Evolutionary conservation across 2,329 filamentous ascomycete species (phyloP).

Genomic region (Colletotrichum sp.): DNA sequence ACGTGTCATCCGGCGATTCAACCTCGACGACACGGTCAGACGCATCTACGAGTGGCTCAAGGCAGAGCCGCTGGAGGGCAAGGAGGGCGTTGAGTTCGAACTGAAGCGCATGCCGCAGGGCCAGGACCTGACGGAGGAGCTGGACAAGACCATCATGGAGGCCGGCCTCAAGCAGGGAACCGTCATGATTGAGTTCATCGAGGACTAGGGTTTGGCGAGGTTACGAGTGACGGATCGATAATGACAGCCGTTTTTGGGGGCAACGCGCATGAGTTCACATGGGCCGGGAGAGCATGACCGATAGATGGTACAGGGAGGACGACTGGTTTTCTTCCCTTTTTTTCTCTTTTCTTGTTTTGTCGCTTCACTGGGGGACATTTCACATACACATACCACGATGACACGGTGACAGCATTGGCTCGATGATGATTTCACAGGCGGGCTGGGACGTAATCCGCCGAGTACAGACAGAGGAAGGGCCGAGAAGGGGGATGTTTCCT

Average conservation of each 20-base stretch:
- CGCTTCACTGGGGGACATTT: background rate
- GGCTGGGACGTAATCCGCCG: background rate
- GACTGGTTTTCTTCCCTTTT: background rate
- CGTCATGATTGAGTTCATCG: slow-evolving; percentile 91
- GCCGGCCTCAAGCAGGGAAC: slow-evolving; percentile 90
- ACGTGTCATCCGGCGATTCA: slow-evolving; percentile 87
- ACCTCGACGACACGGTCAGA: slow-evolving; percentile 74
- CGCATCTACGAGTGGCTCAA: slow-evolving; percentile 98
- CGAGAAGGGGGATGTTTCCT: background rate
- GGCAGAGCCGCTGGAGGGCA: slow-evolving; percentile 81
- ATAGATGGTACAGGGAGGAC: background rate
- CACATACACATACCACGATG: slow-evolving; percentile 3
- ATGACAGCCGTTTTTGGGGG: background rate
- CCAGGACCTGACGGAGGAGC: slow-evolving; percentile 78
- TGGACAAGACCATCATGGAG: slow-evolving; percentile 78
- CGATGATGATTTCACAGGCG: background rate
- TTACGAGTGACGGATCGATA: background rate
- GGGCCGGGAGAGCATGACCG: background rate
- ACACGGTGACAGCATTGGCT: background rate
- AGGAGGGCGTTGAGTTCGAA: slow-evolving; percentile 81
- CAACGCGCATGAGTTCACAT: background rate
- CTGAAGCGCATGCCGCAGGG: slow-evolving; percentile 80
- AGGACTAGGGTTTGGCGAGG: slow-evolving; percentile 44
- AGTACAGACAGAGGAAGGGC: background rate
- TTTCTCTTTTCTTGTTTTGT: background rate